Conservation (phyloP, 1,284 basidiomycete species). For the Cerioporus squamosus region DNA sequence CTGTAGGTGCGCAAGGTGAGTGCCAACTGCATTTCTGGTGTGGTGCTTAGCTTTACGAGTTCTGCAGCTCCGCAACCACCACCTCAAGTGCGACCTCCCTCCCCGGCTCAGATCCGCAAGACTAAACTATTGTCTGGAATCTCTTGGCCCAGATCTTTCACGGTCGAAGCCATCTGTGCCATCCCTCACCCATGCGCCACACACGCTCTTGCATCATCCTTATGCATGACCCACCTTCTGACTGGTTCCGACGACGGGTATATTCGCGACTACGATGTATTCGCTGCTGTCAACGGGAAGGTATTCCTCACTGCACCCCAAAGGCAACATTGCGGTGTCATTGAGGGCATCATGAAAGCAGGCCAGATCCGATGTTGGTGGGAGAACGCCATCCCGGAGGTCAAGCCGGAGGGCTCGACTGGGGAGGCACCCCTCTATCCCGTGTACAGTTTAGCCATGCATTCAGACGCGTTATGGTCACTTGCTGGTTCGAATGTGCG, state of each 20-base stretch:
- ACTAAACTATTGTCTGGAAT: slow-evolving; percentile 35
- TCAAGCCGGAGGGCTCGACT: slow-evolving; percentile 35
- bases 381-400: slow-evolving; percentile 65
- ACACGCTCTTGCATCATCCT: slow-evolving; percentile 82
- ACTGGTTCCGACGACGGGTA: slow-evolving; percentile 95
- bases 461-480: slow-evolving; percentile 90
- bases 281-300: slow-evolving; percentile 86
- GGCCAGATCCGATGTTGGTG: slow-evolving; percentile 91
- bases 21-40: not conserved
- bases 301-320: slow-evolving; percentile 90
- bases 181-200: slow-evolving; percentile 89
- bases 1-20: slow-evolving; percentile 13
- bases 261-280: slow-evolving; percentile 92
- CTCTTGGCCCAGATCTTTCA: slow-evolving; percentile 59
- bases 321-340: slow-evolving; percentile 85
- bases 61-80: slow-evolving; percentile 35
- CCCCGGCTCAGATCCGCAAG: slow-evolving; percentile 61
- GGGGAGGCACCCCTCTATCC: slow-evolving; percentile 65
- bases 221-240: slow-evolving; percentile 89
- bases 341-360: slow-evolving; percentile 91
- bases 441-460: slow-evolving; percentile 87
- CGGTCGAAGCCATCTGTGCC: slow-evolving; percentile 92
- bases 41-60: not conserved
- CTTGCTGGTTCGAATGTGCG: slow-evolving; percentile 84
- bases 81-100: slow-evolving; percentile 56